Evolutionary conservation across 495 filamentous ascomycete species (phyloP), one percentile per base, ranked within the genome.

Genomic region (Penicillium dipodomyicola): DNA sequence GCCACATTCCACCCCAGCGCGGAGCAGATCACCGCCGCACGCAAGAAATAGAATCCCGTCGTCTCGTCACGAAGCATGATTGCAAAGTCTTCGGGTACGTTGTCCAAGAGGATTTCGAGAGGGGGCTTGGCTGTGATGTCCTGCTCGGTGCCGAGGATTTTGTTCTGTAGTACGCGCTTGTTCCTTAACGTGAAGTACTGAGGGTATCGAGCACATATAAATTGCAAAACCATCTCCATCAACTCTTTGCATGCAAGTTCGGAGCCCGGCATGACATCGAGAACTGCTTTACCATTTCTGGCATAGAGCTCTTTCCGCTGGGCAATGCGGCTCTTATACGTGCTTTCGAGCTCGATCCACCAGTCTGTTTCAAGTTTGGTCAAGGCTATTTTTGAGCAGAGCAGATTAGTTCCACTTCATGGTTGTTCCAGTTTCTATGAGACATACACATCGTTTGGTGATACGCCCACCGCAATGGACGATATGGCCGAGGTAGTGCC

Each of bases 361-460:
- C 87, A 96, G 72, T 95, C 85, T 0, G 87, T 80, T 61, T 96
- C 88, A 63, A 92, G 73, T 54, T 91, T 96, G 33, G 81, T 86
- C 10, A 94, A 72, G 7, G 91, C 91, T 96, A 56, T 43, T 20
- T 43, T 11, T 12, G 25, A 12, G 11, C 35, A 15, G 39, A 41
- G 19, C 6, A 19, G 9, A 25, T 49, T 40, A 43, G 54, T 71
- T 48, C 71, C 17, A 8, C 42, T 3, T 46, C 39, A 40, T 27
- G 6, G 10, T 56, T 30, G 10, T 41, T 17, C 11, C 4, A n/a
- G 15, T 23, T 27, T 11, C 22, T 35, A 12, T 9, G 39, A 2
- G 25, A 79, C 86, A 57, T 82, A 95, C 91, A 90, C 92, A 96
- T 96, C 0, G 91, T 95, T 69, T 96, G 92, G 68, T 94, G 88